phyloP scores from a whole-genome alignment of 2,329 filamentous ascomycete genomes.

The Nothophaeocryptopus gaeumannii region DNA sequence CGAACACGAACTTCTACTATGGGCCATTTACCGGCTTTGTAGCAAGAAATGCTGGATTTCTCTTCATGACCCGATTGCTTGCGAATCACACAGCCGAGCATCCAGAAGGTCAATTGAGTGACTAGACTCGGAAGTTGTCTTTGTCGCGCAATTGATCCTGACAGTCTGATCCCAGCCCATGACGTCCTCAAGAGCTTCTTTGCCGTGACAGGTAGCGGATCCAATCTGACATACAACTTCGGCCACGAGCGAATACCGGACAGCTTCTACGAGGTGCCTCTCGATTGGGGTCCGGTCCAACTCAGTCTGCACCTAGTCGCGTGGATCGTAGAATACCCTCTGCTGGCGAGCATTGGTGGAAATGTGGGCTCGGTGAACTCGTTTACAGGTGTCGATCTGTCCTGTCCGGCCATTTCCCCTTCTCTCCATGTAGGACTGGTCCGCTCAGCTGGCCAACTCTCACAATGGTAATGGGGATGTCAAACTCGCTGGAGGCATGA shows the following conservation, averaged over 20 bases:
- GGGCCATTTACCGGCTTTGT: conserved; percentile 27
- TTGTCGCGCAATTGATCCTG: not conserved
- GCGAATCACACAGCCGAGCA: conserved; percentile 28
- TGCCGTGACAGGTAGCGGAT: conserved; percentile 10
- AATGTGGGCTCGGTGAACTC: conserved; percentile 29
- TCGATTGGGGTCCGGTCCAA: no score
- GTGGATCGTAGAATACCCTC: conserved; percentile 10
- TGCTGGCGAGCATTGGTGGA: conserved; percentile 20
- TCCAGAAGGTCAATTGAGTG: conserved; percentile 28
- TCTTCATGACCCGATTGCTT: conserved; percentile 22
- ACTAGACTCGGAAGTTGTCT: conserved; percentile 15
- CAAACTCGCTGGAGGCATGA: conserved; percentile 22
- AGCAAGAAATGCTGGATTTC: conserved; percentile 21
- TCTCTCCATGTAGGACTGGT: conserved; percentile 20
- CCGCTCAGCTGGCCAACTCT: conserved; percentile 20
- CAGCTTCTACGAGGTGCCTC: conserved; percentile 26
- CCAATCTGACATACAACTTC: conserved; percentile 20
- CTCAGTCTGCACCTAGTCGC: no score
- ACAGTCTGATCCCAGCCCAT: not conserved
- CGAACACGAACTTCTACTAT: conserved; percentile 28
- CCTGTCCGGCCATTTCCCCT: conserved; percentile 53
- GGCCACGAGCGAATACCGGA: conserved; percentile 26
- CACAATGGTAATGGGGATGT: conserved; percentile 8
- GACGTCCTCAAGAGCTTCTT: conserved; percentile 25
- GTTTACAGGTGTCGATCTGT: conserved; percentile 25